phyloP scores from a whole-genome alignment of 257 asterid genomes.

The Solanum sparsipilum region DNA sequence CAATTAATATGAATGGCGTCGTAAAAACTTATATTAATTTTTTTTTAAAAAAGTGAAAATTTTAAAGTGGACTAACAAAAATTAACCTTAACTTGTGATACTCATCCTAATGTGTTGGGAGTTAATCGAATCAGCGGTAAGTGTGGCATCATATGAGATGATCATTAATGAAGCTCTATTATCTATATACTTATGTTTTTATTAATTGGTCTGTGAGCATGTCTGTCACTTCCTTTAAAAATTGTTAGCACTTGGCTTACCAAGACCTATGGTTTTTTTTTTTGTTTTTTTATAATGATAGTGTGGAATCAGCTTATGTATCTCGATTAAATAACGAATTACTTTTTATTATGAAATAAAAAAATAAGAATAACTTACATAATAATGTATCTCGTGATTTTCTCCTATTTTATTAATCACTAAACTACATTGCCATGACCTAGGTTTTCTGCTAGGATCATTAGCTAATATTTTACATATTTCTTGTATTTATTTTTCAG shows the following conservation, averaged over 20 bases:
- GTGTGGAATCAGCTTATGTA: background rate
- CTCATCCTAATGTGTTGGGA: background rate
- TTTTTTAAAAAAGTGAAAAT: too few species aligned
- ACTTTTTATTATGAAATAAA: background rate
- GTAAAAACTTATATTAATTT: too few species aligned
- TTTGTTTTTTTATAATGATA: background rate
- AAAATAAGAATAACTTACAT: background rate
- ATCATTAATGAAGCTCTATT: conserved; percentile 18
- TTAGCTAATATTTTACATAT: too few species aligned
- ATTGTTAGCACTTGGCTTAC: background rate
- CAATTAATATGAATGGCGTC: too few species aligned
- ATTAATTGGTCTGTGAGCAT: conserved; percentile 32
- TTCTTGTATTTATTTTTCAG: too few species aligned
- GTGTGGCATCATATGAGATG: conserved; percentile 10
- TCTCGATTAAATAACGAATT: too few species aligned
- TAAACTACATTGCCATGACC: background rate
- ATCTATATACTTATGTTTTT: conserved; percentile 5
- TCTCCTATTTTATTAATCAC: background rate
- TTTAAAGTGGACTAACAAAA: too few species aligned
- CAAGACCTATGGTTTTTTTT: background rate
- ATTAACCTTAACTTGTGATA: too few species aligned
- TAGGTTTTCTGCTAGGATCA: too few species aligned
- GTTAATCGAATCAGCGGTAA: background rate
- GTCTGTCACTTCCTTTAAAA: conserved; percentile 36
- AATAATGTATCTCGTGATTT: background rate